These are phyloP conservation scores for Hanseniaspora nectarophila DNA, from an alignment of 805 yeast species.

Conservation along the genomic window DNA sequence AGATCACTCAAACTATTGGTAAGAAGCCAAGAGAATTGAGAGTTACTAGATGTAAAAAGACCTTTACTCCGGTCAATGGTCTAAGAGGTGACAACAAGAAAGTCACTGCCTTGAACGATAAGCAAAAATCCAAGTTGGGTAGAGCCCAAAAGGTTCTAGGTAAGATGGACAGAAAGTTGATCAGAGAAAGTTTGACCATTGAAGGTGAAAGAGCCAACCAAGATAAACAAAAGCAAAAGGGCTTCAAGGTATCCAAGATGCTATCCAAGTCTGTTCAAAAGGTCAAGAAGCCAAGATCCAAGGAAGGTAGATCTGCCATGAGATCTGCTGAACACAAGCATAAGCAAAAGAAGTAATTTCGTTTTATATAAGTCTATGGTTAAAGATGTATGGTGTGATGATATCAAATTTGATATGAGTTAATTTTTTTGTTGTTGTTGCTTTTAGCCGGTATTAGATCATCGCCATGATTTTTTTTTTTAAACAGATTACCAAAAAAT, in stretches of 20 bases:
- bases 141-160: conserved; percentile 67
- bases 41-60: conserved; percentile 54
- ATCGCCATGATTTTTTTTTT: too few relatives aligned
- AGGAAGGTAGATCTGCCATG: conserved; percentile 37
- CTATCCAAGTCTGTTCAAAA: conserved; percentile 32
- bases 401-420: too few relatives aligned
- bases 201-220: conserved; percentile 71
- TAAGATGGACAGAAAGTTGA: conserved; percentile 63
- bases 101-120: conserved; percentile 38
- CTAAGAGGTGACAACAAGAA: conserved; percentile 22
- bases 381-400: too few relatives aligned
- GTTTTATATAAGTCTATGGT: background rate
- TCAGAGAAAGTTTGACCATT: conserved; percentile 42
- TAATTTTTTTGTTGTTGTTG: too few relatives aligned
- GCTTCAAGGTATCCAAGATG: conserved; percentile 43
- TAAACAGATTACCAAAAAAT: too few relatives aligned
- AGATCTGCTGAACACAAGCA: conserved; percentile 35
- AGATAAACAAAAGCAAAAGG: conserved; percentile 37
- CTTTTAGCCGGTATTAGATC: too few relatives aligned
- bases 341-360: background rate
- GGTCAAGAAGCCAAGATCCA: conserved; percentile 31
- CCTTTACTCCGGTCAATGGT: conserved; percentile 15
- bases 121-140: conserved; percentile 66
- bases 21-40: conserved; percentile 52
- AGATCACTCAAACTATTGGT: conserved; percentile 26